Conservation (phyloP, 768 basidiomycete genomes). For the Pleurotus sapidus region DNA sequence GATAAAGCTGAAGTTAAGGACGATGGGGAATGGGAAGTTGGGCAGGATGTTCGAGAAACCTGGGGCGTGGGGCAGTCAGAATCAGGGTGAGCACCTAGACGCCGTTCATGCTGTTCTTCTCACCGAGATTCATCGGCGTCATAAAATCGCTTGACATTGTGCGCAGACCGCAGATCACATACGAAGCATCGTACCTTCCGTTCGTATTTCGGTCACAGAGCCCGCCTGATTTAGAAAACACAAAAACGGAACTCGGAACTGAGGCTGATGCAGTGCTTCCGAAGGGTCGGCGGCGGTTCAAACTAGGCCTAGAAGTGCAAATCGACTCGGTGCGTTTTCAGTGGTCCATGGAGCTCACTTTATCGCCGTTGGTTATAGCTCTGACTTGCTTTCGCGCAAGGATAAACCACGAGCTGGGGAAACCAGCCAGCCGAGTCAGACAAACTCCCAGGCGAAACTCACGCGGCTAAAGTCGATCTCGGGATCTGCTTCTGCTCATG, state of each 20-base stretch:
- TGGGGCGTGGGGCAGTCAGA: conserved; percentile 37
- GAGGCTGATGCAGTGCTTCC: conserved; percentile 20
- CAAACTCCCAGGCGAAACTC: neutral
- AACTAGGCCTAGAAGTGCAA: conserved; percentile 41
- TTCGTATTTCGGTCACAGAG: conserved; percentile 49
- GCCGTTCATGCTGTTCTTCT: conserved; percentile 7
- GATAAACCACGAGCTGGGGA: neutral
- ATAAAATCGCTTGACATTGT: conserved; percentile 5
- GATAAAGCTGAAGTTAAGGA: conserved; percentile 57
- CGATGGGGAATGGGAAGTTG: conserved; percentile 64
- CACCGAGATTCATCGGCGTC: neutral
- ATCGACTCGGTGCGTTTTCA: conserved; percentile 10
- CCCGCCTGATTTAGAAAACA: conserved; percentile 5
- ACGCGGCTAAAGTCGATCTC: conserved; percentile 10
- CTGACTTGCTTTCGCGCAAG: conserved; percentile 8
- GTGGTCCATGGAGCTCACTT: neutral
- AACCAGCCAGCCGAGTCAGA: neutral
- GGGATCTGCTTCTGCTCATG: neutral
- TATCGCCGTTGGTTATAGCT: conserved; percentile 3
- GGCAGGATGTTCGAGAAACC: conserved; percentile 47
- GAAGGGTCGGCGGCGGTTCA: conserved; percentile 54
- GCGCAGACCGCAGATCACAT: conserved; percentile 28
- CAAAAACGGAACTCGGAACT: conserved; percentile 18
- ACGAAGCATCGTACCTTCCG: conserved; percentile 65
- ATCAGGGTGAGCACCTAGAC: conserved; percentile 14